phyloP scores from a whole-genome alignment of 257 asterid species.

The Solanum bulbocastanum region DNA sequence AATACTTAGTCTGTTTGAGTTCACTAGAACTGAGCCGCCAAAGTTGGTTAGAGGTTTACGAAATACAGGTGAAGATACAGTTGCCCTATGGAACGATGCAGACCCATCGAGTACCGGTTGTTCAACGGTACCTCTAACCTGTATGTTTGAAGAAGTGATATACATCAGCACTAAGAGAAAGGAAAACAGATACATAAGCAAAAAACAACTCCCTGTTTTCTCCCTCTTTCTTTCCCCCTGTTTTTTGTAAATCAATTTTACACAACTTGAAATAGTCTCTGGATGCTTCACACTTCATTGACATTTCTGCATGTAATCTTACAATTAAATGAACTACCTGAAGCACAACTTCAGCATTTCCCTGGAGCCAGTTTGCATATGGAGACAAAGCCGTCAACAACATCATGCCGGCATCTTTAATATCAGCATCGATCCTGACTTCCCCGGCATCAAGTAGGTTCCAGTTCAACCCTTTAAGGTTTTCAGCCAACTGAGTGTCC shows the following conservation, averaged over 20 bases:
- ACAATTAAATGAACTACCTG: slow-evolving; percentile 42
- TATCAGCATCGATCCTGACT: slow-evolving; percentile 94
- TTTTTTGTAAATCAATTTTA: neutral
- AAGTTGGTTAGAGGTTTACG: slow-evolving; percentile 83
- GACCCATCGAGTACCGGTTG: slow-evolving; percentile 96
- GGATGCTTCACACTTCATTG: neutral
- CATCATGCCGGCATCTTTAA: slow-evolving; percentile 98
- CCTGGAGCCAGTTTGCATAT: slow-evolving; percentile 95
- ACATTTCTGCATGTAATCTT: neutral
- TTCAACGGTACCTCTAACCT: slow-evolving; percentile 99
- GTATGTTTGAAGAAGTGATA: slow-evolving; percentile 5
- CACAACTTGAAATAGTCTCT: neutral
- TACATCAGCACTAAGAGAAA: slow-evolving; percentile 10
- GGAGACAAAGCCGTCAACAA: slow-evolving; percentile 94
- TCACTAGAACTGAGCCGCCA: slow-evolving; percentile 84
- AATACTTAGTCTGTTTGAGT: slow-evolving; percentile 78
- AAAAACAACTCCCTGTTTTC: neutral
- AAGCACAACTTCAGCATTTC: slow-evolving; percentile 93
- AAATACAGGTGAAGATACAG: slow-evolving; percentile 91
- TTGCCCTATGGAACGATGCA: slow-evolving; percentile 93
- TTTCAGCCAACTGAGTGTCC: slow-evolving; percentile 86
- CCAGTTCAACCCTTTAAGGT: slow-evolving; percentile 93
- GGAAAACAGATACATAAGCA: neutral
- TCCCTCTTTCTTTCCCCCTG: neutral
- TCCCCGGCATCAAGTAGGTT: slow-evolving; percentile 88